phyloP scores from a whole-genome alignment of 2,329 filamentous ascomycete genomes.

The Monosporascus sp. region DNA sequence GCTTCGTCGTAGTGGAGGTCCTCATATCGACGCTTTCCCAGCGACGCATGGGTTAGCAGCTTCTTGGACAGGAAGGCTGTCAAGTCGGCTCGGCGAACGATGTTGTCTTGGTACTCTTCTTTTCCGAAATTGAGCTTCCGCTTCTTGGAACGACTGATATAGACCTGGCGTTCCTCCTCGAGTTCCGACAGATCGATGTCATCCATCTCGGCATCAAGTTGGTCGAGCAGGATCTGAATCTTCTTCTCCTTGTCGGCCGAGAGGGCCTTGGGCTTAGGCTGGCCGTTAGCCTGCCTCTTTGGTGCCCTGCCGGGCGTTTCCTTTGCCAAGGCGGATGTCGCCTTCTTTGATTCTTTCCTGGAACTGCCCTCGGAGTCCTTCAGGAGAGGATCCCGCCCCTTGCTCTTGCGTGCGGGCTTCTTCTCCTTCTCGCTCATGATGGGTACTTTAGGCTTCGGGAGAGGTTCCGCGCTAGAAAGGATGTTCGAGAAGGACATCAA shows the following conservation, averaged over 20 bases:
- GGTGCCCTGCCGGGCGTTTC: conserved; percentile 44
- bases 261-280: conserved; percentile 44
- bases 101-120: conserved; percentile 58
- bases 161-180: conserved; percentile 40
- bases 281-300: conserved; percentile 57
- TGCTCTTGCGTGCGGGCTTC: conserved; percentile 36
- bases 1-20: conserved; percentile 74
- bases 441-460: conserved; percentile 42
- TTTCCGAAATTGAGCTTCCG: conserved; percentile 62
- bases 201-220: conserved; percentile 34
- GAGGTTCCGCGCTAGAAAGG: conserved; percentile 71
- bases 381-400: conserved; percentile 48
- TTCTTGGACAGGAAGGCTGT: conserved; percentile 53
- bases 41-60: conserved; percentile 62
- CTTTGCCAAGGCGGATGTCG: conserved; percentile 40
- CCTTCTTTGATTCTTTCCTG: conserved; percentile 44
- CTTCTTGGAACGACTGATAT: conserved; percentile 57
- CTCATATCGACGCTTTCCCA: conserved; percentile 71
- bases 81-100: conserved; percentile 57
- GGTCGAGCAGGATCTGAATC: conserved; percentile 59
- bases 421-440: conserved; percentile 34
- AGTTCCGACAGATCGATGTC: conserved; percentile 38
- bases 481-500: conserved; percentile 97
- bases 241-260: conserved; percentile 61
- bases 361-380: conserved; percentile 41